phyloP scores from a whole-genome alignment of 345 rosid species.

The Linum usitatissimum region DNA sequence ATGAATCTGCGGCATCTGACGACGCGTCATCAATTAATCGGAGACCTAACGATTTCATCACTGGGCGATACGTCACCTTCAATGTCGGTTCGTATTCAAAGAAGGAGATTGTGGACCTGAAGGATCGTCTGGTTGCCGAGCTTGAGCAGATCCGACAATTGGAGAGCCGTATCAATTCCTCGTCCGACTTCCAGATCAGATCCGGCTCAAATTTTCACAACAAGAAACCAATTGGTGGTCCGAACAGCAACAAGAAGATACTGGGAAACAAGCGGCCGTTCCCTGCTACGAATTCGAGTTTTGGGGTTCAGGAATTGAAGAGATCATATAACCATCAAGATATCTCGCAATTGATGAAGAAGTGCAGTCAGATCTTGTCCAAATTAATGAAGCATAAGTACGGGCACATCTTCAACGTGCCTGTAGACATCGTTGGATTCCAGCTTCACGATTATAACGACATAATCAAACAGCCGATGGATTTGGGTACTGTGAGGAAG shows the following conservation, averaged over 20 bases:
- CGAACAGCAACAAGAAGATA: slow-evolving; percentile 11
- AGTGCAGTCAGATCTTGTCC: slow-evolving; percentile 28
- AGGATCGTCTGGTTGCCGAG: slow-evolving; percentile 28
- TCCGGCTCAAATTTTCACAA: slow-evolving; percentile 3
- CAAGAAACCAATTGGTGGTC: not conserved
- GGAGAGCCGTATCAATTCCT: slow-evolving; percentile 19
- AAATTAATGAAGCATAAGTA: slow-evolving; percentile 38
- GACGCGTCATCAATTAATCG: slow-evolving; percentile 18
- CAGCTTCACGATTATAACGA: slow-evolving; percentile 35
- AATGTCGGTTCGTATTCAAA: slow-evolving; percentile 19
- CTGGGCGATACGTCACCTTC: slow-evolving; percentile 18
- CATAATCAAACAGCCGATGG: slow-evolving; percentile 47
- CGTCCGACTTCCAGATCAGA: slow-evolving; percentile 5
- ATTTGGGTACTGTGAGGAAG: slow-evolving; percentile 38
- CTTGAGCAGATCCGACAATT: slow-evolving; percentile 31
- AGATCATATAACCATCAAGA: slow-evolving; percentile 12
- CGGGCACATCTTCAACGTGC: slow-evolving; percentile 35
- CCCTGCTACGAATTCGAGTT: slow-evolving; percentile 3
- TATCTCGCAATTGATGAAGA: slow-evolving; percentile 16
- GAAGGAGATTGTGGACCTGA: slow-evolving; percentile 27
- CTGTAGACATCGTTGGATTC: slow-evolving; percentile 33
- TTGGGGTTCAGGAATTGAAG: not conserved
- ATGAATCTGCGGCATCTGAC: slow-evolving; percentile 6
- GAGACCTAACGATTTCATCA: slow-evolving; percentile 10
- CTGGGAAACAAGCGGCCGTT: slow-evolving; percentile 18